Conservation (phyloP, 2,329 filamentous ascomycete genomes). For the Fusarium brevicatenulatum region DNA sequence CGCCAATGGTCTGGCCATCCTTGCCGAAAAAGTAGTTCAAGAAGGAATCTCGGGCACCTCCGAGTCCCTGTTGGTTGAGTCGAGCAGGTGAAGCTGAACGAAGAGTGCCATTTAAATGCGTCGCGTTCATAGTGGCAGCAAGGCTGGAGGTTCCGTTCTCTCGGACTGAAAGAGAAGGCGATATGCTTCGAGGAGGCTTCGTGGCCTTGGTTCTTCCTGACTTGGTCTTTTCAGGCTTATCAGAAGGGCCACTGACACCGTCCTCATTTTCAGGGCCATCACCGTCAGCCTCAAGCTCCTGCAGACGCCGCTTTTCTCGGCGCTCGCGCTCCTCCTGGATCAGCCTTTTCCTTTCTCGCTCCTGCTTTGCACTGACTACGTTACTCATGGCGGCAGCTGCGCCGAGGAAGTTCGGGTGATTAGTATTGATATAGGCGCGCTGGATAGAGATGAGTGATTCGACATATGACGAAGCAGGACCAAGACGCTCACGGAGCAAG, state of each 20-base stretch:
- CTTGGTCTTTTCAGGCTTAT: constrained; percentile 64
- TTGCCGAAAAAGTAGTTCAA: constrained; percentile 99
- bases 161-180: constrained; percentile 73
- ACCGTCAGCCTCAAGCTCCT: constrained; percentile 86
- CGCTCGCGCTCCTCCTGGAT: constrained; percentile 87
- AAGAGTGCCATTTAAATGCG: constrained; percentile 61
- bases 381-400: constrained; percentile 97
- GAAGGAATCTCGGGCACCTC: constrained; percentile 85
- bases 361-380: constrained; percentile 93
- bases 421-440: constrained; percentile 98
- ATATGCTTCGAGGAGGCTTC: constrained; percentile 77
- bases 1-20: constrained; percentile 68
- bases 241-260: constrained; percentile 50
- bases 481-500: constrained; percentile 88
- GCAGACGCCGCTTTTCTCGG: constrained; percentile 82
- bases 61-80: constrained; percentile 65
- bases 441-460: constrained; percentile 98
- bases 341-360: constrained; percentile 84
- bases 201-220: constrained; percentile 45
- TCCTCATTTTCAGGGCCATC: constrained; percentile 71
- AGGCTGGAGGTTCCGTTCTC: constrained; percentile 72
- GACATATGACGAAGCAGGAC: constrained; percentile 89
- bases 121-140: constrained; percentile 63
- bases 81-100: constrained; percentile 57
- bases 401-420: constrained; percentile 97